phyloP scores from a whole-genome alignment of 805 yeast genomes.

The Maudiozyma turicensis region DNA sequence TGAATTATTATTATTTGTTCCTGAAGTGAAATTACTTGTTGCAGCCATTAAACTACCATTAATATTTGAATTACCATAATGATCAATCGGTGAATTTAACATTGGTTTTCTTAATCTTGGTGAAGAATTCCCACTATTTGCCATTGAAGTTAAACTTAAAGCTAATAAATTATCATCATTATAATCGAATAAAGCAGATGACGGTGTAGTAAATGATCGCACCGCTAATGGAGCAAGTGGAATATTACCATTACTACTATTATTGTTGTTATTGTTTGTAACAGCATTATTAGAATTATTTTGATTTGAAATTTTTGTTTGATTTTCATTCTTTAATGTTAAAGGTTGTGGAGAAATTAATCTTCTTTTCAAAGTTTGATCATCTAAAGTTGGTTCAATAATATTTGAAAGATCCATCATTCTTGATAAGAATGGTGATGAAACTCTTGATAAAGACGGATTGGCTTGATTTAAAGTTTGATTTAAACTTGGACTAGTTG shows the following conservation, averaged over 20 bases:
- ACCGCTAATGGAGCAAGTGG: constrained; percentile 6
- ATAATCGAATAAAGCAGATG: constrained; percentile 20
- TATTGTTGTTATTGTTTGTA: neutral
- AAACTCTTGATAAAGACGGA: constrained; percentile 23
- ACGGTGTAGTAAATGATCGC: constrained; percentile 5
- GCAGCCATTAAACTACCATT: constrained; percentile 4
- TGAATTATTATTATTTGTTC: neutral
- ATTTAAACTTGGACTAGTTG: constrained; percentile 10
- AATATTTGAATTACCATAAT: neutral
- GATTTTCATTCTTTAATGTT: neutral
- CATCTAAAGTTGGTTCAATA: constrained; percentile 31
- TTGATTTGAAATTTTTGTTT: neutral
- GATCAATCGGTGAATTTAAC: constrained; percentile 19
- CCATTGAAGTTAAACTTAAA: constrained; percentile 29
- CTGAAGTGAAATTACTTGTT: neutral
- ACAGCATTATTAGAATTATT: neutral
- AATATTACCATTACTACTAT: neutral
- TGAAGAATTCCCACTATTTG: constrained; percentile 28
- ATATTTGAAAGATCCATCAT: constrained; percentile 31
- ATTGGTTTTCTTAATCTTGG: constrained; percentile 25
- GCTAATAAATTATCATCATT: constrained; percentile 30
- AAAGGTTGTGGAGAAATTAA: constrained; percentile 3
- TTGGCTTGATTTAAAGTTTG: constrained; percentile 7
- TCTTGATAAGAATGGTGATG: constrained; percentile 28
- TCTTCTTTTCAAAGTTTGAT: constrained; percentile 22